Base-by-base conservation (phyloP, 2,329 filamentous ascomycete genomes). In the Diplocarpon mali region DNA sequence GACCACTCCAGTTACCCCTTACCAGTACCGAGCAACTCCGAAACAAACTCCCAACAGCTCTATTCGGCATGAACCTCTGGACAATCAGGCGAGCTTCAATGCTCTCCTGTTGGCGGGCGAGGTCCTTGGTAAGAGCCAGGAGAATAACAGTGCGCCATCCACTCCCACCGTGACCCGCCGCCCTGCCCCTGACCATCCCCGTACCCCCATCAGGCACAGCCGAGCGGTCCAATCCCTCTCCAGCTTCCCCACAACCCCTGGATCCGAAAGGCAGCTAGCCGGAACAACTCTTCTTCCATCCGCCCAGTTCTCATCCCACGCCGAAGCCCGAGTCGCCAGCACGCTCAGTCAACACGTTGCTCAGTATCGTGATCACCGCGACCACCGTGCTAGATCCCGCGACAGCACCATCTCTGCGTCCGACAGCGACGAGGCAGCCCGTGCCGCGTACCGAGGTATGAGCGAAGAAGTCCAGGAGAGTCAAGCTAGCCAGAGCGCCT, bases 361-460 rank as follows among this genome's bases (percentile, higher is more conserved):
- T 46, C 32, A 67, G 65, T 39, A 69, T 71, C 31, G 74, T 72
- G 44, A 76, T 76, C 63, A 87, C 17, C 67, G 68, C 39, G 71
- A 75, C 31, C 76, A 76, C 42, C 30, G n/a, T 14, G 30, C 30
- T 14, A 78, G 80, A 63, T 88, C 86, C 62, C 78, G 85, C 48
- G 87, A 93, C 62, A 90, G 85, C 66, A 93, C 86, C 1, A 88
- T 92, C 39, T 92, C 86, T 1, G 81, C 76, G 15, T 75, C 73
- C 1, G 75, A 76, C 35, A 60, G 62, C 7, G 70, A 73, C 15
- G 73, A 77, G 55, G 65, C 77, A 17, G 72, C 71, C 1, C 67
- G 73, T 4, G 73, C 73, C 0, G 53, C 49, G 40, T 56, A 60
- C 15, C 64, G 65, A 8, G 66, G 66, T 2, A 66, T 67, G 12